Conservation (phyloP, 2,329 filamentous ascomycete species). For the Trichoderma sp. region DNA sequence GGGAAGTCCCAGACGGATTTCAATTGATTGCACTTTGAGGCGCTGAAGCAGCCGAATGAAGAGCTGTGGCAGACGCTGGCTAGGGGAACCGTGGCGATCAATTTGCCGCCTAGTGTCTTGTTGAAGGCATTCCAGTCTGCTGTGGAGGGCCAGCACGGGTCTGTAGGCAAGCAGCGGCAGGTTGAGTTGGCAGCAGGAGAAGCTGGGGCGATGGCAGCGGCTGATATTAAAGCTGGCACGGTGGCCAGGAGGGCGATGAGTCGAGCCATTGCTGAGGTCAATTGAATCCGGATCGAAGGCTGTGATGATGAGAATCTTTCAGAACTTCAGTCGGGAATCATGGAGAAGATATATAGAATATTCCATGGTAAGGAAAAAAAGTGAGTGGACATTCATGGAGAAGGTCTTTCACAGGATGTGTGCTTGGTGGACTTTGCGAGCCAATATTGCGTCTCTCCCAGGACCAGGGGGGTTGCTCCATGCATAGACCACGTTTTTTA, state of each 20-base stretch:
- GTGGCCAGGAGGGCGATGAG: neutral
- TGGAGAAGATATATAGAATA: neutral
- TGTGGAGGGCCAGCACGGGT: constrained; percentile 54
- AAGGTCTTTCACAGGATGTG: neutral
- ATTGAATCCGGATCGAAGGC: neutral
- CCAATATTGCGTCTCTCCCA: neutral
- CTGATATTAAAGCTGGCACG: neutral
- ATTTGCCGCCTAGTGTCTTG: constrained; percentile 49
- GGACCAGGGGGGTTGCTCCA: neutral
- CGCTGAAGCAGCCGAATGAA: constrained; percentile 41
- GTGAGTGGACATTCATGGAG: neutral
- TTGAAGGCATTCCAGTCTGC: constrained; percentile 54
- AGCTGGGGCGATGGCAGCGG: neutral
- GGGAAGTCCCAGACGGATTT: neutral
- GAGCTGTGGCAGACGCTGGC: constrained; percentile 50
- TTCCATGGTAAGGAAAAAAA: neutral
- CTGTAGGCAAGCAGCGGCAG: constrained; percentile 47
- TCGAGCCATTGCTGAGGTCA: neutral
- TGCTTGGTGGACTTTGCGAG: neutral
- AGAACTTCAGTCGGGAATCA: neutral
- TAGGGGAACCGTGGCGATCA: constrained; percentile 54
- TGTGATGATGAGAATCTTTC: neutral
- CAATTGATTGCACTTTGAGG: constrained; percentile 37
- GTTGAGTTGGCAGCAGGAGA: neutral
- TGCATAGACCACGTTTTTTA: constrained; percentile 4